These are phyloP conservation scores for Cyamopsis tetragonoloba DNA, from an alignment of 306 rosid species.

Conservation along the genomic window DNA sequence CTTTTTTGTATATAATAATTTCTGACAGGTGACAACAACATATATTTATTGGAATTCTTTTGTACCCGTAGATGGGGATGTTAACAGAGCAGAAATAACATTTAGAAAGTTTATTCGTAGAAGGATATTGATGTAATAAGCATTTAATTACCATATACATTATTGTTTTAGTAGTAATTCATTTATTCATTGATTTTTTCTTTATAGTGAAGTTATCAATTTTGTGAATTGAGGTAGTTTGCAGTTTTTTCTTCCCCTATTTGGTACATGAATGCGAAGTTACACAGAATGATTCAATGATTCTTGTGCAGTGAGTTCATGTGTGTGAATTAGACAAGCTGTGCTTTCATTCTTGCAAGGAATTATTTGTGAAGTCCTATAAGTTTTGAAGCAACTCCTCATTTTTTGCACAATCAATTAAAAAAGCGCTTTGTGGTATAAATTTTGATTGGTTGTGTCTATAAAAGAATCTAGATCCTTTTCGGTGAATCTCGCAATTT, in stretches of 20 bases:
- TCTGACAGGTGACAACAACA: too few species aligned
- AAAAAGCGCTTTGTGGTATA: too few species aligned
- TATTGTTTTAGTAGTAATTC: constrained; percentile 9
- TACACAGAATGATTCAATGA: neutral
- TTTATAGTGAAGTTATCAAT: neutral
- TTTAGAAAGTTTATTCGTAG: neutral
- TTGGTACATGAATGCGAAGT: neutral
- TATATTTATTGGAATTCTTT: constrained; percentile 23
- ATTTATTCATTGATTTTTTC: constrained; percentile 10
- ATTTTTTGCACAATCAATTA: too few species aligned
- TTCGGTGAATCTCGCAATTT: too few species aligned
- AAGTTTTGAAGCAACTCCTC: too few species aligned
- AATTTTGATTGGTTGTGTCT: too few species aligned
- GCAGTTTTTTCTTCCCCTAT: neutral
- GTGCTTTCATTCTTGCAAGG: neutral
- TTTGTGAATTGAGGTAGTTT: constrained; percentile 13
- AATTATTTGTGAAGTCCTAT: too few species aligned
- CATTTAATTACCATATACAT: constrained; percentile 6
- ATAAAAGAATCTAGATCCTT: too few species aligned
- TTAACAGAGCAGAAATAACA: constrained; percentile 22
- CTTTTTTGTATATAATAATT: constrained; percentile 38
- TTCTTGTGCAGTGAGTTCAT: neutral
- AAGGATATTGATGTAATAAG: constrained; percentile 22
- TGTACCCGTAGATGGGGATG: constrained; percentile 11
- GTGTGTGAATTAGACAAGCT: neutral